Evolutionary conservation across 1,284 basidiomycete species (phyloP).

Genomic region (Ustilago vetiveriae): DNA sequence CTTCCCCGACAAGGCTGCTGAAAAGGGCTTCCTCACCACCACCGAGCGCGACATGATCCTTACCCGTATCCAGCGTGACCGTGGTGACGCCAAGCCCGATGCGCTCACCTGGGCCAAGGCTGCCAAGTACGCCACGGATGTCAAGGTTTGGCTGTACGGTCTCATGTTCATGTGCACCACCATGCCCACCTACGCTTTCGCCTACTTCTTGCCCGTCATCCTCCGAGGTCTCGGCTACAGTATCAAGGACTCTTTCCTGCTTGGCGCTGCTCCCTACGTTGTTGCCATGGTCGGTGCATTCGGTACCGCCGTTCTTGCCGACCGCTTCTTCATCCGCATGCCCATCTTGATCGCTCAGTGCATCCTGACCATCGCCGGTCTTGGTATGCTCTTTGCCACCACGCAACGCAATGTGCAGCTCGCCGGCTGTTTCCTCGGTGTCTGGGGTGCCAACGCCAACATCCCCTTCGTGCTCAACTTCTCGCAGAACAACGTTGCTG

Average conservation of each 20-base stretch:
- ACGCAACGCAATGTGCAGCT: constrained; percentile 44
- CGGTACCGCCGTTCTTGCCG: constrained; percentile 65
- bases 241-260: constrained; percentile 37
- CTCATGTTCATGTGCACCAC: constrained; percentile 66
- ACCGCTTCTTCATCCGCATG: constrained; percentile 66
- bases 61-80: constrained; percentile 69
- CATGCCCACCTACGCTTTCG: constrained; percentile 48
- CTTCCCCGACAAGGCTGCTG: constrained; percentile 69
- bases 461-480: constrained; percentile 57
- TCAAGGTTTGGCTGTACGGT: constrained; percentile 69
- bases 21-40: constrained; percentile 67
- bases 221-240: constrained; percentile 68
- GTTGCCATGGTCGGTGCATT: constrained; percentile 66
- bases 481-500: constrained; percentile 67
- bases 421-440: constrained; percentile 68
- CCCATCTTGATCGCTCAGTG: constrained; percentile 66
- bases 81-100: constrained; percentile 69
- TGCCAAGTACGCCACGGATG: constrained; percentile 65
- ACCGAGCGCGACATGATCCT: constrained; percentile 68
- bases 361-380: constrained; percentile 66
- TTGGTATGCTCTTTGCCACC: constrained; percentile 64
- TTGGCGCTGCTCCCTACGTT: constrained; percentile 68
- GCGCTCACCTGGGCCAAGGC: constrained; percentile 66
- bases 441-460: constrained; percentile 65
- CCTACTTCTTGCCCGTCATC: constrained; percentile 69